Conservation (phyloP, 2,329 filamentous ascomycete genomes). For the Ophiocordyceps camponoti-floridani region DNA sequence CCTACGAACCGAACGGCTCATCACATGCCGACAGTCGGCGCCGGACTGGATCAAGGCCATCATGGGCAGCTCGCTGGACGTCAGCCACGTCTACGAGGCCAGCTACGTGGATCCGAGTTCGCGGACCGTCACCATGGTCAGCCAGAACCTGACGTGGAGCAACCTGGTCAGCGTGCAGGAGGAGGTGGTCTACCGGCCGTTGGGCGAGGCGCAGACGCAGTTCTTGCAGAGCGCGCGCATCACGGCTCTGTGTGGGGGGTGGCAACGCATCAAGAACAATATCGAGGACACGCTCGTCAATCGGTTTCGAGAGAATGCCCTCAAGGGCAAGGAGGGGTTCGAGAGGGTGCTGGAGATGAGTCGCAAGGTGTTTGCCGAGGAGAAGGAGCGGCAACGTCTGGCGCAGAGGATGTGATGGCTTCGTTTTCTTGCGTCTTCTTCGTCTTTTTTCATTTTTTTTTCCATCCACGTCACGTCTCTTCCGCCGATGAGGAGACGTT, state of each 20-base stretch:
- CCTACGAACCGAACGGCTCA: slow-evolving; percentile 42
- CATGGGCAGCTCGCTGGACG: slow-evolving; percentile 55
- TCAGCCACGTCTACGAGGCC: slow-evolving; percentile 83
- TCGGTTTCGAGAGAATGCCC: slow-evolving; percentile 80
- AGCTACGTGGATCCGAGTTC: slow-evolving; percentile 75
- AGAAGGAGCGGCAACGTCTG: slow-evolving; percentile 42
- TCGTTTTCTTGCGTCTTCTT: not conserved
- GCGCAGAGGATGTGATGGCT: not conserved
- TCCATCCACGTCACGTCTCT: not conserved
- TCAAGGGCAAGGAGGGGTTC: slow-evolving; percentile 82
- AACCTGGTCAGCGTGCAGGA: slow-evolving; percentile 86
- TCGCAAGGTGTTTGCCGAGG: slow-evolving; percentile 76
- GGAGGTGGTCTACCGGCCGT: slow-evolving; percentile 70
- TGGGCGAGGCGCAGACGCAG: slow-evolving; percentile 42
- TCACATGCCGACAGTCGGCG: slow-evolving; percentile 43
- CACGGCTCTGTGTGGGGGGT: slow-evolving; percentile 85
- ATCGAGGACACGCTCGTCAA: slow-evolving; percentile 86
- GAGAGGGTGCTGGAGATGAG: slow-evolving; percentile 91
- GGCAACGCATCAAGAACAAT: slow-evolving; percentile 91
- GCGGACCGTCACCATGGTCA: slow-evolving; percentile 91
- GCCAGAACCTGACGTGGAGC: slow-evolving; percentile 81
- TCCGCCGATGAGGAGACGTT: not conserved
- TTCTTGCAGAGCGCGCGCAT: slow-evolving; percentile 86
- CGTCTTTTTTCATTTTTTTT: not conserved
- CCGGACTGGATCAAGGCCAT: slow-evolving; percentile 69